A percentile compares a stretch with the other conserved stretches of the same genome.
Evolutionary conservation across 257 asterid species (phyloP).

Genomic region (Penstemon eatonii): DNA sequence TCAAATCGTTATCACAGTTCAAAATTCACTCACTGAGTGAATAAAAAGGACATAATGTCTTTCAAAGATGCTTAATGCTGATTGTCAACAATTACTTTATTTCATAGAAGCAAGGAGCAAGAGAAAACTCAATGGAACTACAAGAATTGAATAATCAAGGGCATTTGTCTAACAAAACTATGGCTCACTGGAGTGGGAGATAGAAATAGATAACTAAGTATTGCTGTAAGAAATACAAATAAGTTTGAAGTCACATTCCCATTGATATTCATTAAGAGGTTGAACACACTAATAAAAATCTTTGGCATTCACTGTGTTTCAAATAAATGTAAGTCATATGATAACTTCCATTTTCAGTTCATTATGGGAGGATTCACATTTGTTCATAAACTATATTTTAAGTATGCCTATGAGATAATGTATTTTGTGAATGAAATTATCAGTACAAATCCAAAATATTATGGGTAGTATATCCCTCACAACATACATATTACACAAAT

Average conservation of each 20-base stretch:
- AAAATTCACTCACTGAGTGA: not conserved
- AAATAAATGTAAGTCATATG: not conserved
- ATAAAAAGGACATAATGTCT: not conserved
- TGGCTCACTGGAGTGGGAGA: not conserved
- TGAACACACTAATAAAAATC: not conserved
- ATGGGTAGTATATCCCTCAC: not conserved
- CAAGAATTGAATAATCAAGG: not conserved
- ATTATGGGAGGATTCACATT: not conserved
- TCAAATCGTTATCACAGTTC: constrained; percentile 6
- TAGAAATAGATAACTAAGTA: not conserved
- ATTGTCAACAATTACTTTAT: not conserved
- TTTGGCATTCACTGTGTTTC: not conserved
- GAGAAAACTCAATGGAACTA: not conserved
- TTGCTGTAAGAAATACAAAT: not conserved
- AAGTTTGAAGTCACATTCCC: not conserved
- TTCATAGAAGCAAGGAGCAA: not conserved
- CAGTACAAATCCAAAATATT: not conserved
- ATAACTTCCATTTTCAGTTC: not conserved
- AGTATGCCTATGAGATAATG: not conserved
- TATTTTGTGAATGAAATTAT: not conserved
- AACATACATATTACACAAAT: not conserved
- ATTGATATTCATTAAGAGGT: not conserved
- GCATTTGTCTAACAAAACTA: not conserved
- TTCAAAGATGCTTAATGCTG: not conserved
- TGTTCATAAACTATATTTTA: not conserved